These are phyloP conservation scores for Narthecium ossifragum DNA, from an alignment of 106 monocot species.

Conservation along the genomic window DNA sequence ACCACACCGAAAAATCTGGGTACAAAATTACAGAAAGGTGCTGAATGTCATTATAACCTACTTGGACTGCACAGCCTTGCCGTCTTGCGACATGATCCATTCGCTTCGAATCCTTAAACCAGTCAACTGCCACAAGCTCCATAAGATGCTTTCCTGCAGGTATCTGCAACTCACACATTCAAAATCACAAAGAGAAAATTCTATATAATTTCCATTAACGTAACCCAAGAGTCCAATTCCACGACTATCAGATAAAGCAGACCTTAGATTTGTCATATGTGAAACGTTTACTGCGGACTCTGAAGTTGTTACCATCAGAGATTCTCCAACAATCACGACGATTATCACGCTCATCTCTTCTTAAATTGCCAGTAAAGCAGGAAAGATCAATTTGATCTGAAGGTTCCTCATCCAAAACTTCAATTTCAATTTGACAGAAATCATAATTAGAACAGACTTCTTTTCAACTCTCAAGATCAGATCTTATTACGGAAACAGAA, in stretches of 20 bases:
- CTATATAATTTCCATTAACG: too few species aligned
- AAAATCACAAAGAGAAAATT: constrained; percentile 1
- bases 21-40: background rate
- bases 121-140: constrained; percentile 89
- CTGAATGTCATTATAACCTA: constrained; percentile 15
- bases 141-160: constrained; percentile 78
- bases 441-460: background rate
- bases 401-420: constrained; percentile 37
- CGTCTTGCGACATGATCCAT: constrained; percentile 80
- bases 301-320: constrained; percentile 79
- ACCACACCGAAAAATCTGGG: background rate
- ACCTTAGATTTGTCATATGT: constrained; percentile 77
- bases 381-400: constrained; percentile 54
- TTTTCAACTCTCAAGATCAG: background rate
- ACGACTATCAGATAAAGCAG: background rate
- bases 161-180: constrained; percentile 30
- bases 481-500: background rate
- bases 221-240: too few species aligned
- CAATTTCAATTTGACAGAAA: constrained; percentile 2
- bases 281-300: constrained; percentile 87
- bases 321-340: constrained; percentile 86
- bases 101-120: constrained; percentile 68
- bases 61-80: constrained; percentile 74
- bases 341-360: constrained; percentile 64
- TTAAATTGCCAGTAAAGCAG: constrained; percentile 69